Base-by-base conservation (phyloP, 148 eudicot species). In the Fagopyrum esculentum region DNA sequence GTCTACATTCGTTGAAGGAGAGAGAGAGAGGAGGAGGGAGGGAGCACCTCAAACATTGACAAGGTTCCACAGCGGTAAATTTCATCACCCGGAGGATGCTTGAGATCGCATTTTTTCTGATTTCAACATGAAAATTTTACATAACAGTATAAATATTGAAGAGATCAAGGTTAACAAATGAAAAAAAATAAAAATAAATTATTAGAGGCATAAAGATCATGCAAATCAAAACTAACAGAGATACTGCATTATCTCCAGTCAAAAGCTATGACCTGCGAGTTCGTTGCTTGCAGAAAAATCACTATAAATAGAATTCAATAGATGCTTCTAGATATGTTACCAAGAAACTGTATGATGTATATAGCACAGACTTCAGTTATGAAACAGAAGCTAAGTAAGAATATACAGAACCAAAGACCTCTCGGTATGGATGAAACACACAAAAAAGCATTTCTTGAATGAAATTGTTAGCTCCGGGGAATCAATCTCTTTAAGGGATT, bases 21-120 rank as follows among this genome's bases (percentile, higher is more conserved):
- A 43, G 15, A 35, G 70, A 35, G 71, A 66, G 46, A 35, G 71
- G n/a, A n/a, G n/a, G n/a, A 63, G 70, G 40, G 71, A 66, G 46
- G 43, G 71, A 12, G 46, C 17, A 94, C 98, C 98, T 94, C 98
- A 84, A 94, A 94, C 98, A 94, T 94, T 73, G 98, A 94, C 82
- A 94, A 76, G 63, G 98, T 94, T 69, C 96, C 96, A 77, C 93
- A 85, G 47, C 98, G 86, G 81, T 94, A 94, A 56, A 94, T 94
- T 84, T 94, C 98, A 84, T 94, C 98, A 60, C 98, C 98, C 74
- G 98, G 98, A 77, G 98, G 98, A 80, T 94, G 96, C 86, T 94
- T 94, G 72, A 94, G 98, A 75, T 94, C 98, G 74, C 98, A 94
- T 89, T 94, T 94, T 78, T 75, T 91, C 98, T 94, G 76, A 77